Base-by-base conservation (phyloP, 2,329 filamentous ascomycete genomes). In the Epicoccum sorghinum region DNA sequence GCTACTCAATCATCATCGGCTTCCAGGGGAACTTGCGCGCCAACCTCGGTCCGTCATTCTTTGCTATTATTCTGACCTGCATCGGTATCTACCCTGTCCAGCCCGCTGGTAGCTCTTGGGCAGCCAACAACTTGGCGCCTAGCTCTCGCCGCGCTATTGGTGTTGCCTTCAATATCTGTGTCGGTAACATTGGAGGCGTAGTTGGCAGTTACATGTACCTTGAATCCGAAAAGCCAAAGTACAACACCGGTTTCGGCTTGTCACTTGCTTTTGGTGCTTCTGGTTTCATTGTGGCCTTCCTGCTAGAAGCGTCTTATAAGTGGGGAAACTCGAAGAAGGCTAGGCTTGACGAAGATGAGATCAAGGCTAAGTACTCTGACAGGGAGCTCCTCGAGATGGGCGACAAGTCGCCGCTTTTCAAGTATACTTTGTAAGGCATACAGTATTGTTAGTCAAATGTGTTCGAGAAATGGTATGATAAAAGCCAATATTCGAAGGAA, bases 11-110 rank as follows among this genome's bases (percentile, higher is more conserved):
- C 41, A 74, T 77, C 10, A 75, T 79, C 10, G 73, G 80, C 1
- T 75, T 77, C 14, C 71, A 74, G 30, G 73, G 63, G 4, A 60
- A 76, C 9, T 73, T 79, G 22, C 56, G 71, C 18, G 55, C 73
- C 23, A 78, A 80, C 47, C 70, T 80, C 14, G 75, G 70, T 0
- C 60, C 75, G 0, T 75, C 75, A 47, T 80, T 79, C 55, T 79
- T 80, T 43, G 77, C 73, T 0, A 74, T 81, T 27, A 77, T 75
- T 35, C 61, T 82, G 4, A 75, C 78, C 0, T 79, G 71, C 27
- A 68, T 76, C 8, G 75, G 77, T 25, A 68, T 73, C 45, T 73
- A 72, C 46, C 69, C 70, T 6, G 61, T 71, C n/a, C 66, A 66
- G n/a, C 67, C 69, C 4, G 65, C 60, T 4, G 64, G 64, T 43